Evolutionary conservation across 106 monocot genomes (phyloP).

Genomic region (Phalaenopsis aphrodite): DNA sequence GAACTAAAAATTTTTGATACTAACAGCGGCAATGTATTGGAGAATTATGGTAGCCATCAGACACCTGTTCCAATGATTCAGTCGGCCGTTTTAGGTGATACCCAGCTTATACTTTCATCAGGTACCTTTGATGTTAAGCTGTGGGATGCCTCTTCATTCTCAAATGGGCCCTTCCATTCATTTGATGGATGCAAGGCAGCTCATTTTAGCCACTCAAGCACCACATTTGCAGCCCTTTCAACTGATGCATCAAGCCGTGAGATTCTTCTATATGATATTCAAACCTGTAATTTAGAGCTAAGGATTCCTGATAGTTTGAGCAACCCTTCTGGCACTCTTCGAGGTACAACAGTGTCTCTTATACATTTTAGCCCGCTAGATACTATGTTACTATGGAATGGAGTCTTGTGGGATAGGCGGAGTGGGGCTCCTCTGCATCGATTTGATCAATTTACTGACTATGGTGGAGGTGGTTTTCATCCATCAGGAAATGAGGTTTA

Average conservation of each 20-base stretch:
- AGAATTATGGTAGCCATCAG: slow-evolving; percentile 62
- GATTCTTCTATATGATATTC: slow-evolving; percentile 86
- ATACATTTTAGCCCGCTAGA: slow-evolving; percentile 89
- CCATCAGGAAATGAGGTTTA: slow-evolving; percentile 96
- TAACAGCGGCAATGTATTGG: slow-evolving; percentile 55
- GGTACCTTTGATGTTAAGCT: slow-evolving; percentile 56
- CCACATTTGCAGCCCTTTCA: slow-evolving; percentile 68
- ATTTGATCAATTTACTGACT: slow-evolving; percentile 95
- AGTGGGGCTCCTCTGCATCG: slow-evolving; percentile 59
- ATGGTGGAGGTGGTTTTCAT: slow-evolving; percentile 97
- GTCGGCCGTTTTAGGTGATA: slow-evolving; percentile 44
- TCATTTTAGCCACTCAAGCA: slow-evolving; percentile 74
- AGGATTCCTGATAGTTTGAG: slow-evolving; percentile 42
- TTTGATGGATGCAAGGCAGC: slow-evolving; percentile 95
- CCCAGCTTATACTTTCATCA: slow-evolving; percentile 71
- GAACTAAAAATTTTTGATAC: slow-evolving; percentile 86
- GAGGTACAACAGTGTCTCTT: slow-evolving; percentile 51
- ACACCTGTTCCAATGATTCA: slow-evolving; percentile 52
- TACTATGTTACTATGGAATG: slow-evolving; percentile 88
- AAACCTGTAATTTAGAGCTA: slow-evolving; percentile 47
- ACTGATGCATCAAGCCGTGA: slow-evolving; percentile 50
- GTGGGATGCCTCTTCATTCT: slow-evolving; percentile 73
- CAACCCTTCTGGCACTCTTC: slow-evolving; percentile 23
- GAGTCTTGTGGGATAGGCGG: slow-evolving; percentile 81
- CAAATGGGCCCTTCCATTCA: slow-evolving; percentile 67